Evolutionary conservation across 306 rosid species (phyloP).

Genomic region (Cicer judaicum): DNA sequence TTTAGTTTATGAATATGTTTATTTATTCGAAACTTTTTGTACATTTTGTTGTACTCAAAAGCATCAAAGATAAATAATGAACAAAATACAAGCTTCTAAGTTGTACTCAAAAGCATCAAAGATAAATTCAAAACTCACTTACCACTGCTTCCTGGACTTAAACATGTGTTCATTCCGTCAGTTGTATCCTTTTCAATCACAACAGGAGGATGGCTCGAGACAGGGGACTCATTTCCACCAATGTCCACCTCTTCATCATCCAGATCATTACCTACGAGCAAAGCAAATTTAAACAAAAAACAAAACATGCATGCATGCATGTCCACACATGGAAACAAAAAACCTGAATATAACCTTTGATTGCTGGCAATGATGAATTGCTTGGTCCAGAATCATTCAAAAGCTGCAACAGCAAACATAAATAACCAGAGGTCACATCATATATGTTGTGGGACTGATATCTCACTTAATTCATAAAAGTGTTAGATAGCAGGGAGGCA

Average conservation of each 20-base stretch:
- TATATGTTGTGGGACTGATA: conserved; percentile 23
- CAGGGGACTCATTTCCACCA: conserved; percentile 67
- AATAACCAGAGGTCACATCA: conserved; percentile 27
- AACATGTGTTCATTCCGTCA: conserved; percentile 38
- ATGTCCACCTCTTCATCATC: conserved; percentile 71
- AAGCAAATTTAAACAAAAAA: conserved; percentile 23
- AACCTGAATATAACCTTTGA: conserved; percentile 59
- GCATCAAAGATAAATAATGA: background rate
- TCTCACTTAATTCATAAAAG: conserved; percentile 26
- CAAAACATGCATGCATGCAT: conserved; percentile 13
- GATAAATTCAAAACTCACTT: conserved; percentile 37
- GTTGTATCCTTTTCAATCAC: conserved; percentile 57
- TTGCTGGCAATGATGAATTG: conserved; percentile 75
- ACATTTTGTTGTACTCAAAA: too few relatives aligned
- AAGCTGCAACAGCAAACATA: conserved; percentile 43
- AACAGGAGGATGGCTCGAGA: conserved; percentile 63
- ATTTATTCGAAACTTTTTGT: too few relatives aligned
- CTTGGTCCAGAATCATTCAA: conserved; percentile 69
- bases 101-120: conserved; percentile 27
- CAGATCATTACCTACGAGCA: conserved; percentile 58
- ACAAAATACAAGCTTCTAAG: background rate
- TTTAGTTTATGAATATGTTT: too few relatives aligned
- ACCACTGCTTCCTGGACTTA: conserved; percentile 57
- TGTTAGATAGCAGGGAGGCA: conserved; percentile 41
- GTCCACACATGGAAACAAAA: conserved; percentile 19